Evolutionary conservation across 1,284 basidiomycete genomes (phyloP).

Genomic region (Hymenochaete sp.): DNA sequence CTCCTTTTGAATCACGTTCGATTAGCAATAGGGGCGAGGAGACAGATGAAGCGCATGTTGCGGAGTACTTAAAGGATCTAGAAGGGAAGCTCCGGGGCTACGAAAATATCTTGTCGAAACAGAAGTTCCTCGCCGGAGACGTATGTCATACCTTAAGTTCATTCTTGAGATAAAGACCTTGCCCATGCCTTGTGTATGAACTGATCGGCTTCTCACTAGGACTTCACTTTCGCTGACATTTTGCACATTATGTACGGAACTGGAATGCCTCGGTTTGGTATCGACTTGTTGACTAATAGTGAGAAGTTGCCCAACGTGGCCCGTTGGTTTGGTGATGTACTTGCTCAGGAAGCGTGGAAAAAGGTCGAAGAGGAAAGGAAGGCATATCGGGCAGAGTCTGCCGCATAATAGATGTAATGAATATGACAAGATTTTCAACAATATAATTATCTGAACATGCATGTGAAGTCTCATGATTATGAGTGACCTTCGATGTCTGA

Average conservation of each 20-base stretch:
- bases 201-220: constrained; percentile 26
- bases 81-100: constrained; percentile 35
- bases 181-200: no score
- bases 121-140: constrained; percentile 40
- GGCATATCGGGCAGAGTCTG: neutral
- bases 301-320: constrained; percentile 26
- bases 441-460: no score
- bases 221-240: constrained; percentile 42
- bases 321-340: constrained; percentile 18
- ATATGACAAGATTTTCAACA: no score
- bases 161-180: no score
- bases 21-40: no score
- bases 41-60: constrained; percentile 24
- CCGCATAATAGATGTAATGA: no score
- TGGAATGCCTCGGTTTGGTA: no score
- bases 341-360: constrained; percentile 12
- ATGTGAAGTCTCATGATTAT: no score
- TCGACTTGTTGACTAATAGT: constrained; percentile 22
- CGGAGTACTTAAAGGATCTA: constrained; percentile 24
- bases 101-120: constrained; percentile 37
- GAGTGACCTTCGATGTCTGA: no score
- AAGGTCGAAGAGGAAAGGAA: constrained; percentile 3
- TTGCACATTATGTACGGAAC: constrained; percentile 42
- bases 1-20: no score
- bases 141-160: no score